Conservation (phyloP, 2,329 filamentous ascomycete genomes). For the Ophiostoma ulmi region DNA sequence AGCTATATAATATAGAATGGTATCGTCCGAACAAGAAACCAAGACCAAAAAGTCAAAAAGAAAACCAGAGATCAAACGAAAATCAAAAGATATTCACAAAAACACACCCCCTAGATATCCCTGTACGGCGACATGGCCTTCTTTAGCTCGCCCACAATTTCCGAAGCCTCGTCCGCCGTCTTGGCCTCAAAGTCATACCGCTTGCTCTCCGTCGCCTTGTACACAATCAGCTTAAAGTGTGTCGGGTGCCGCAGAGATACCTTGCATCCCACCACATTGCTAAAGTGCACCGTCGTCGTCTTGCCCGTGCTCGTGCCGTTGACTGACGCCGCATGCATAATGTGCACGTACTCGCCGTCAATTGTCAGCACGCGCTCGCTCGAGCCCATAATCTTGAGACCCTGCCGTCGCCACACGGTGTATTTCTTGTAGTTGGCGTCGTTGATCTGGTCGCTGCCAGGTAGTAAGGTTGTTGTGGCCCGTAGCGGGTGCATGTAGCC, state of each 20-base stretch:
- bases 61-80: not conserved
- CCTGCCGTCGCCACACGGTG: conserved; percentile 74
- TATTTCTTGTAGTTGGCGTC: conserved; percentile 66
- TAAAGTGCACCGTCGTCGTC: conserved; percentile 77
- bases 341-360: conserved; percentile 81
- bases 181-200: conserved; percentile 81
- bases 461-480: not conserved
- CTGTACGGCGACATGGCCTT: conserved; percentile 66
- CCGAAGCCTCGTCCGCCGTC: conserved; percentile 64
- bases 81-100: not conserved
- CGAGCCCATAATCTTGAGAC: conserved; percentile 71
- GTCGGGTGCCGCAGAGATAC: conserved; percentile 73
- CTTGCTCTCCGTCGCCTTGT: conserved; percentile 70
- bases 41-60: not conserved
- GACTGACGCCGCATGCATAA: conserved; percentile 60
- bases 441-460: conserved; percentile 43
- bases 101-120: conserved; percentile 38
- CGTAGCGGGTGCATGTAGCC: conserved; percentile 55
- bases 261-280: conserved; percentile 75
- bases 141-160: conserved; percentile 73
- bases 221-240: conserved; percentile 68
- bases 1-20: conserved; percentile 6
- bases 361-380: conserved; percentile 73
- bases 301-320: conserved; percentile 66
- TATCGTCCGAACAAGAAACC: not conserved